These are phyloP conservation scores for Coniophora puteana DNA, from an alignment of 1,284 basidiomycete species.

Conservation along the genomic window DNA sequence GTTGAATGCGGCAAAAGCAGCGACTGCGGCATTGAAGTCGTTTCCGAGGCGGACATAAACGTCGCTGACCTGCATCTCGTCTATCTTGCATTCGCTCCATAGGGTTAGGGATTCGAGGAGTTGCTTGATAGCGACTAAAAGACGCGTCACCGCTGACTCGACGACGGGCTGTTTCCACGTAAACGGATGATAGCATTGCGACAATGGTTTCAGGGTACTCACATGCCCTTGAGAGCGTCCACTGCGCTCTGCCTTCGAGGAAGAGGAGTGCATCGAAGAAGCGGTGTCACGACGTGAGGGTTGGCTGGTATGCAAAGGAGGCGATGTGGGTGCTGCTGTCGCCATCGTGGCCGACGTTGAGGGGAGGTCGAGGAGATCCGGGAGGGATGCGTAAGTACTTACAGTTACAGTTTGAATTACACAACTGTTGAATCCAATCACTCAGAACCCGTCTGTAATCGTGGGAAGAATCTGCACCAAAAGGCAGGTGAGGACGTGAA, in stretches of 20 bases:
- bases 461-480: too few species aligned
- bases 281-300: conserved; percentile 26
- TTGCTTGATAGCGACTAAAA: conserved; percentile 94
- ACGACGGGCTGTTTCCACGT: conserved; percentile 63
- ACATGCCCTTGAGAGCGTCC: conserved; percentile 24
- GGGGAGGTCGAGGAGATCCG: too few species aligned
- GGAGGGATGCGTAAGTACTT: too few species aligned
- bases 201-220: conserved; percentile 9
- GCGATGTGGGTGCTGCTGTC: too few species aligned
- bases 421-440: too few species aligned
- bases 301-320: too few species aligned
- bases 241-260: conserved; percentile 23
- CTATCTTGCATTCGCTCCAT: conserved; percentile 78
- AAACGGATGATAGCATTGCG: conserved; percentile 2
- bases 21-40: conserved; percentile 93
- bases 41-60: conserved; percentile 96
- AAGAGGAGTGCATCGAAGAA: too few species aligned
- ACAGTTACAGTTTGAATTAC: too few species aligned
- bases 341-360: too few species aligned
- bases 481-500: too few species aligned
- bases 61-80: conserved; percentile 88
- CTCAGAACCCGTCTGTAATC: too few species aligned
- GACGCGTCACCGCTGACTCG: conserved; percentile 89
- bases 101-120: conserved; percentile 88
- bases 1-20: conserved; percentile 81